A percentile compares a stretch with the other conserved stretches of the same genome.
phyloP scores from a whole-genome alignment of 768 basidiomycete genomes.

The Naganishia kalamii region DNA sequence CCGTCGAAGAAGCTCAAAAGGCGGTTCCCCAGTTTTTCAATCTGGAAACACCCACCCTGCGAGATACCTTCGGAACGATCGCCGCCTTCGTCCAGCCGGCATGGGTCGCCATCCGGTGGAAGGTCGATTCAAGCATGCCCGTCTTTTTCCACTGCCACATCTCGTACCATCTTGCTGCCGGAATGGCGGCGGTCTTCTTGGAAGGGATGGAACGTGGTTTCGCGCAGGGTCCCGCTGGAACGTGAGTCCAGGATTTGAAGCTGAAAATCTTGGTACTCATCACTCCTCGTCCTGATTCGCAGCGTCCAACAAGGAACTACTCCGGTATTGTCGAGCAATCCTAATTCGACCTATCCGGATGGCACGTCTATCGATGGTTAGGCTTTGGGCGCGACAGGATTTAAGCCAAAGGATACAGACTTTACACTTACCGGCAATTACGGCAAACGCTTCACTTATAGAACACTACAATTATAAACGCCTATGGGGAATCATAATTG shows the following conservation, averaged over 20 bases:
- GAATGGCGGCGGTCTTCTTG: conserved; percentile 14
- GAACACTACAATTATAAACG: no score
- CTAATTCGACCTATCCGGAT: conserved; percentile 4
- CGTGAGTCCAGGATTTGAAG: background rate
- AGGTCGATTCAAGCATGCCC: background rate
- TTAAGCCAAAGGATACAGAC: no score
- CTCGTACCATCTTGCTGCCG: conserved; percentile 18
- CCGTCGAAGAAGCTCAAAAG: conserved; percentile 13
- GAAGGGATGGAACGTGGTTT: conserved; percentile 14
- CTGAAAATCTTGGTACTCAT: background rate
- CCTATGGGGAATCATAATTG: no score
- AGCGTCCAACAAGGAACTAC: conserved; percentile 12
- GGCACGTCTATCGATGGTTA: background rate
- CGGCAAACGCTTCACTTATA: no score
- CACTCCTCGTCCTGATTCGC: no score
- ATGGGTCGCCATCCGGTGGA: conserved; percentile 19
- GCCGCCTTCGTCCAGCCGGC: conserved; percentile 10
- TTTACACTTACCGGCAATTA: no score
- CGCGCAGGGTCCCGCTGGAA: background rate
- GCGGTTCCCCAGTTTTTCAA: conserved; percentile 18
- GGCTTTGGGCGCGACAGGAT: no score
- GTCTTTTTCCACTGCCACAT: conserved; percentile 7
- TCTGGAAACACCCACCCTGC: conserved; percentile 12
- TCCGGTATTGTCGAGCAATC: background rate
- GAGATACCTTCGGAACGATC: conserved; percentile 17